These are phyloP conservation scores for Closterium sp. DNA, from an alignment of 139 green algal genomes.

Conservation along the genomic window DNA sequence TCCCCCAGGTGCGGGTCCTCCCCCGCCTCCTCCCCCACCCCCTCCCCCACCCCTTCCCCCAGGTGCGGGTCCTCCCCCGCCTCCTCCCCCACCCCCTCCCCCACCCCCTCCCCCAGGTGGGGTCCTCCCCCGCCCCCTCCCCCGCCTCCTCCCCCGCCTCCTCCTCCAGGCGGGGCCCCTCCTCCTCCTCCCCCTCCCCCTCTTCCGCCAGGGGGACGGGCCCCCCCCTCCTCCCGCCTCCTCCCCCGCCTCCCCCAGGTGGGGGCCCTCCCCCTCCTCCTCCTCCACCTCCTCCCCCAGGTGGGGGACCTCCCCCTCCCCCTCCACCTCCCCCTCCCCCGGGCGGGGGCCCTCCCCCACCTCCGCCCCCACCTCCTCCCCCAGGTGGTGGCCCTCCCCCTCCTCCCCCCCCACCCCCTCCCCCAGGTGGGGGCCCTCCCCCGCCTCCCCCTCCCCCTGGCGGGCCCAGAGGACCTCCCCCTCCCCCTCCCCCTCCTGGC, in stretches of 20 bases:
- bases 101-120: too few species aligned
- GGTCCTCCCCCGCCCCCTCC: too few species aligned
- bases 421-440: not conserved
- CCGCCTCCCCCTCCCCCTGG: not conserved
- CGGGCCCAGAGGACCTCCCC: not conserved
- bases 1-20: not conserved
- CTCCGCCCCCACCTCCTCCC: slow-evolving; percentile 47
- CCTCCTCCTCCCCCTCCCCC: too few species aligned
- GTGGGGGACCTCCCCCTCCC: slow-evolving; percentile 18
- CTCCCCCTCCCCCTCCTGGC: slow-evolving; percentile 5
- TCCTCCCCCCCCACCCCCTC: not conserved
- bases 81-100: too few species aligned
- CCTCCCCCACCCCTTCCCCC: too few species aligned
- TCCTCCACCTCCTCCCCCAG: slow-evolving; percentile 11
- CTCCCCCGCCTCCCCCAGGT: too few species aligned
- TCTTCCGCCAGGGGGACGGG: too few species aligned
- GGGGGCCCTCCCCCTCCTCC: not conserved
- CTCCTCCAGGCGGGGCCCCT: too few species aligned
- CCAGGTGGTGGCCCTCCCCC: not conserved
- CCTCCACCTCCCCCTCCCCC: slow-evolving; percentile 21
- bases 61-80: too few species aligned
- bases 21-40: not conserved
- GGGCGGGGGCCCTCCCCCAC: slow-evolving; percentile 10
- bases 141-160: too few species aligned
- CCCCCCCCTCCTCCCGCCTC: too few species aligned